Evolutionary conservation across 2,329 filamentous ascomycete species (phyloP), one percentile per base, ranked within the genome.

Genomic region (Alternaria ventricosa): DNA sequence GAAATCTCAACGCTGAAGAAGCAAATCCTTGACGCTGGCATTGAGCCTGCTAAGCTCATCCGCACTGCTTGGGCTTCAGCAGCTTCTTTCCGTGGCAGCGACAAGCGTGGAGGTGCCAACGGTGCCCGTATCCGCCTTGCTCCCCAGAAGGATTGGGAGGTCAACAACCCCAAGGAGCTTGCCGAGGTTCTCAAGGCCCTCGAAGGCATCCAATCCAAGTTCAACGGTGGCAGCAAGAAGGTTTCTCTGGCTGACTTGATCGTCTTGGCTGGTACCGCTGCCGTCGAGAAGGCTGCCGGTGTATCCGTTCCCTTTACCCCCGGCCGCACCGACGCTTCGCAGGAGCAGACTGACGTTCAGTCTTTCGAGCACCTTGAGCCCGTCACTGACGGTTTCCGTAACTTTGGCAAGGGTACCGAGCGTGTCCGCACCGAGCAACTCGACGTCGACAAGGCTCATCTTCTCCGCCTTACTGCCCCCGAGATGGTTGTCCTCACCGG

Each of bases 31-130:
- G 83, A 82, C 47, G 81, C 87, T n/a, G 89, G 89, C 15, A 74
- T 93, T 5, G 84, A 85, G 60, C 81, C 86, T 6, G 83, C 84
- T 60, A 88, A 88, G 80, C 83, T 94, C 63, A 86, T 94, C 57
- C 84, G 85, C 55, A 73, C 73, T 61, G 78, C 78, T 30, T 79
- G 78, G 78, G 75, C 76, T 20, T 75, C 78, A 1, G 77, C 77
- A 44, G 77, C 78, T 27, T 74, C 76, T 12, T 79, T 77, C 75
- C 78, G 78, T 65, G 87, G 88, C 71, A 87, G 88, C 70, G 92
- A 94, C 84, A 94, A 94, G 88, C 92, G 92, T 69, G 92, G 92
- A 70, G 92, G 92, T 75, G 92, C 92, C 81, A 94, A 94, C 74
- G 92, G 92, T 72, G 91, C 88, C 13, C 91, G 92, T 71, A 92